These are phyloP conservation scores for Talaromyces borbonicus DNA, from an alignment of 495 filamentous ascomycete species.

Conservation along the genomic window DNA sequence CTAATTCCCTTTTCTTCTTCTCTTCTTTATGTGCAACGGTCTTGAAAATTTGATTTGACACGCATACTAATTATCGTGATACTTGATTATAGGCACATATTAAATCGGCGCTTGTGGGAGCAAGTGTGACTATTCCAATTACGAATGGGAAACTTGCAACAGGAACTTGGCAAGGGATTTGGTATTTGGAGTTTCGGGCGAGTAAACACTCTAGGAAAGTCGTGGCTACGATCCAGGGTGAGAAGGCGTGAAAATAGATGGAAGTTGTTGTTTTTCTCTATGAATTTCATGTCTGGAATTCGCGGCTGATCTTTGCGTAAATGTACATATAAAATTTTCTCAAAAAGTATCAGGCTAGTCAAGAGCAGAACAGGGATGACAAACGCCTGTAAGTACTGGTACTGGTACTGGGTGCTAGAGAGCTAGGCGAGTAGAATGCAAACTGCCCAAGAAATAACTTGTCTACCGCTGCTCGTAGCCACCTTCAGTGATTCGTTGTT, in stretches of 20 bases:
- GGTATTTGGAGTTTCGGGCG: slow-evolving; percentile 86
- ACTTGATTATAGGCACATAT: slow-evolving; percentile 59
- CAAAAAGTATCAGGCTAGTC: too few species aligned
- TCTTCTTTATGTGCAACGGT: too few species aligned
- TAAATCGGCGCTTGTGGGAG: slow-evolving; percentile 81
- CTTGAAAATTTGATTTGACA: too few species aligned
- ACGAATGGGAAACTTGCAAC: slow-evolving; percentile 66
- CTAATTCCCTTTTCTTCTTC: slow-evolving; percentile 8
- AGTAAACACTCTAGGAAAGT: slow-evolving; percentile 66
- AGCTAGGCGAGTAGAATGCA: neutral
- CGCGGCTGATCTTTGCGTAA: slow-evolving; percentile 3
- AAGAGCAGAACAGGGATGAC: slow-evolving; percentile 17
- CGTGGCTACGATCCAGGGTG: slow-evolving; percentile 90
- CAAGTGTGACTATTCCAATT: slow-evolving; percentile 82
- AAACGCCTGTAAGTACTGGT: slow-evolving; percentile 31
- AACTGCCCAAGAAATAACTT: slow-evolving; percentile 13
- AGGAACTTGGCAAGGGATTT: slow-evolving; percentile 75
- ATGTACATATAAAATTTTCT: slow-evolving; percentile 8
- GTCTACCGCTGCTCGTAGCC: slow-evolving; percentile 42
- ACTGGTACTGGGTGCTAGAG: too few species aligned
- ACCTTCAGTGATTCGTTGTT: slow-evolving; percentile 43
- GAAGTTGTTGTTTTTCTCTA: too few species aligned
- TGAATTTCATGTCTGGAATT: slow-evolving; percentile 6
- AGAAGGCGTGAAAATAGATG: slow-evolving; percentile 69
- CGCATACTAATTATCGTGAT: too few species aligned